Percentiles rank a stretch among this genome's conserved stretches.
Conservation (phyloP, 495 filamentous ascomycete species). For the Astrocystis sublimbata region DNA sequence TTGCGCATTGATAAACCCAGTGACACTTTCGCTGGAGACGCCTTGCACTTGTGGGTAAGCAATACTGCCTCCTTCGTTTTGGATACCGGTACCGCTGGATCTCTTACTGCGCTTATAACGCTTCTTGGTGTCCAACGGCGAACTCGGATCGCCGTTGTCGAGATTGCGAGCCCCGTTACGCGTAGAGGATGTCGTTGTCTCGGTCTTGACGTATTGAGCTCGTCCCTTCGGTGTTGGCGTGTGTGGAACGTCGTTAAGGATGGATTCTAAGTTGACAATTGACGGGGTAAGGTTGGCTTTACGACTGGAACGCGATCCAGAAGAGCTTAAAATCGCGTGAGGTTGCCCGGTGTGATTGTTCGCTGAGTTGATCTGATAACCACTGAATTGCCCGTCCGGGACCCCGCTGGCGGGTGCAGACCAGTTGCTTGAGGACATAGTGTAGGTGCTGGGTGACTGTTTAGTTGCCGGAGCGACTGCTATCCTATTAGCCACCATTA, state of each 20-base stretch:
- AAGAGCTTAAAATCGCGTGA: neutral
- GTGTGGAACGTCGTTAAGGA: neutral
- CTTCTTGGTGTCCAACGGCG: neutral
- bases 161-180: neutral
- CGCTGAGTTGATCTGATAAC: too few species aligned
- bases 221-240: neutral
- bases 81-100: too few species aligned
- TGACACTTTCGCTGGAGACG: neutral
- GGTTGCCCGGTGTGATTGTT: neutral
- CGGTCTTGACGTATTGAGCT: neutral
- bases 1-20: neutral
- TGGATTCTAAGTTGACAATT: too few species aligned
- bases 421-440: too few species aligned
- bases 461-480: too few species aligned
- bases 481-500: too few species aligned
- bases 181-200: neutral
- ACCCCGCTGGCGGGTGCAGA: neutral
- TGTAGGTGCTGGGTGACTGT: too few species aligned
- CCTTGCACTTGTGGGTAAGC: too few species aligned
- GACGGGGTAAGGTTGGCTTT: neutral
- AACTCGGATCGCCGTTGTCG: neutral
- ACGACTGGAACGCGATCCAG: neutral
- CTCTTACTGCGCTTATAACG: too few species aligned
- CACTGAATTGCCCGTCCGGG: neutral
- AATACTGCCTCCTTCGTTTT: too few species aligned